Evolutionary conservation across 1,284 basidiomycete species (phyloP), one percentile per base, ranked within the genome.

Genomic region (Ceratobasidium sp.): DNA sequence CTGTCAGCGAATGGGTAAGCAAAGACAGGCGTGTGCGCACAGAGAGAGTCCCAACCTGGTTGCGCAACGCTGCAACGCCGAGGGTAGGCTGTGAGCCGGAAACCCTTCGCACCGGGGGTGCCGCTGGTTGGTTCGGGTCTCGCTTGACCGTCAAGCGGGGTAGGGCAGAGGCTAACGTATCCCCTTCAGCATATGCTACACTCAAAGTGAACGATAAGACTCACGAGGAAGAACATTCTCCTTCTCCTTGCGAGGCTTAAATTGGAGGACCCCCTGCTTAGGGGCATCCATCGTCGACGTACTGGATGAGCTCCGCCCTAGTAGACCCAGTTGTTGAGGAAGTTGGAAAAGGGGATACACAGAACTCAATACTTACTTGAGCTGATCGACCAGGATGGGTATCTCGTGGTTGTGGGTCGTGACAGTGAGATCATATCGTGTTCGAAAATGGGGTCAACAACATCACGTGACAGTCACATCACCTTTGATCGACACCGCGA

Each of bases 41-140:
- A 7, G 29, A 8, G 15, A 6, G 57, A 11, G 7, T 1, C 9
- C 36, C 0, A 22, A 72, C 69, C 69, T 72, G 69, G 14, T 45
- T 53, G 9, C 69, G 69, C 14, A 72, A 57, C 17, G 69, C 69
- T 27, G 69, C 69, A 22, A 57, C 69, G 15, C 69, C 69, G 9
- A 72, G 57, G 19, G 69, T 72, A 6, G 69, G 69, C 27, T 62
- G 69, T 14, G 69, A 72, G 7, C 69, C 69, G 41, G 69, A 72
- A 36, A 72, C 69, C 29, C 60, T 72, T 19, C 69, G 69, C 22
- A 62, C 57, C n/a, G 69, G 47, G 1, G 24, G 17, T 44, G 47
- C 8, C 1, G 15, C 29, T n/a, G 69, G 57, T 29, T 72, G 69
- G 29, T n/a, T 33, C 29, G 29, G 29, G 15, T 22, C 67, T 27